phyloP scores from a whole-genome alignment of 148 eudicot species.

The Nepenthes gracilis region DNA sequence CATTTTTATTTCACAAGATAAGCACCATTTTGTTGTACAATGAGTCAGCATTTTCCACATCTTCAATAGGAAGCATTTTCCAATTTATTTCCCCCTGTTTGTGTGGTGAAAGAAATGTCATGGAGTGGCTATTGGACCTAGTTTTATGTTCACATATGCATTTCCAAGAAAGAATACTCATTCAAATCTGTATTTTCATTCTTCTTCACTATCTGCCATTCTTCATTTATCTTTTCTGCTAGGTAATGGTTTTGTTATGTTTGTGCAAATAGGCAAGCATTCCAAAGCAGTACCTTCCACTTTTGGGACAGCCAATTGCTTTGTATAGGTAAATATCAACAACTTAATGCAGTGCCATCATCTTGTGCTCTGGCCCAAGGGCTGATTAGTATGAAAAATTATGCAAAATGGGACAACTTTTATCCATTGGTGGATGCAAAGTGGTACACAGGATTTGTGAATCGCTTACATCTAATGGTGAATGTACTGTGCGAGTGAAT shows the following conservation, averaged over 20 bases:
- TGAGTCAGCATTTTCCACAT: too few species aligned
- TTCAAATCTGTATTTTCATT: background rate
- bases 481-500: too few species aligned
- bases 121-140: too few species aligned
- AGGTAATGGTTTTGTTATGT: conserved; percentile 24
- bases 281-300: conserved; percentile 99
- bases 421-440: too few species aligned
- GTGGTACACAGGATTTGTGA: too few species aligned
- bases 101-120: too few species aligned
- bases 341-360: conserved; percentile 8
- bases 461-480: too few species aligned
- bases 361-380: conserved; percentile 1
- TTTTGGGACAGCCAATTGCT: conserved; percentile 87
- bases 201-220: conserved; percentile 6
- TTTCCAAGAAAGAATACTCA: background rate
- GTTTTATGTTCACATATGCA: background rate
- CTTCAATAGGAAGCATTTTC: too few species aligned
- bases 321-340: conserved; percentile 60
- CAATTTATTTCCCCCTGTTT: too few species aligned
- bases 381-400: background rate
- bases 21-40: too few species aligned
- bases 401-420: background rate
- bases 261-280: conserved; percentile 71
- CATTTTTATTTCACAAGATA: too few species aligned
- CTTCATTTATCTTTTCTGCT: conserved; percentile 11